Base-by-base conservation (phyloP, 148 eudicot genomes). In the Pharnaceum exiguum region DNA sequence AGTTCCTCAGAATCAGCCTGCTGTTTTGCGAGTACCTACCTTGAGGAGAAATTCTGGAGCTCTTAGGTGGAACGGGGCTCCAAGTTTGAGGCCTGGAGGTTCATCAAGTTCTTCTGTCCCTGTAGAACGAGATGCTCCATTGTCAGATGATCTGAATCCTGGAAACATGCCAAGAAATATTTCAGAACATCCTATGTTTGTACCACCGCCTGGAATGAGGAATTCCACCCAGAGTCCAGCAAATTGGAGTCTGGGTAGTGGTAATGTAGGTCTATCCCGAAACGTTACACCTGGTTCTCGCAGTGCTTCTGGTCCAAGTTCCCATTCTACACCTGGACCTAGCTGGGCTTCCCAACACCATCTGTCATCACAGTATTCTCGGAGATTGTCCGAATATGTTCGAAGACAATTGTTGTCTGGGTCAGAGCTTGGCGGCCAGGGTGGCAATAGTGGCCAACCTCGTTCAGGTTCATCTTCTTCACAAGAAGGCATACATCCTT, bases 301-400 rank as follows among this genome's bases (percentile, higher is more conserved):
- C 12, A 44, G 50, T 18, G 76, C 82, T 38, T 36, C 84, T 1
- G 45, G 65, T 69, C 48, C 69, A 24, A 82, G 77, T 25, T 44
- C 68, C 35, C 73, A 42, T 26, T 63, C 76, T 12, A 57, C 64
- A 27, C 57, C 72, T 28, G 79, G 68, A 22, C 78, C 85, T 51
- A 72, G 62, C 65, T 71, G 73, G 89, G 60, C 40, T 28, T 60
- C 91, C 59, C 77, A 67, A 62, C 88, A 83, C 15, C 73, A 60
- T 52, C 38, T 77, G 65, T 47, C 81, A 40, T 55, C 77, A 5
- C 86, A 71, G 9, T 72, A 81, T 65, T 76, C 96, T 5, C 68
- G 91, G 46, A 79, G 99, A 57, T 67, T 85, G 15, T 81, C 95
- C 18, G 96, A 89, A 45, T 69, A 74, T 57, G 78, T 79, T 60